Evolutionary conservation across 1,284 basidiomycete genomes (phyloP).

Genomic region (Cutaneotrichosporon mucoides): DNA sequence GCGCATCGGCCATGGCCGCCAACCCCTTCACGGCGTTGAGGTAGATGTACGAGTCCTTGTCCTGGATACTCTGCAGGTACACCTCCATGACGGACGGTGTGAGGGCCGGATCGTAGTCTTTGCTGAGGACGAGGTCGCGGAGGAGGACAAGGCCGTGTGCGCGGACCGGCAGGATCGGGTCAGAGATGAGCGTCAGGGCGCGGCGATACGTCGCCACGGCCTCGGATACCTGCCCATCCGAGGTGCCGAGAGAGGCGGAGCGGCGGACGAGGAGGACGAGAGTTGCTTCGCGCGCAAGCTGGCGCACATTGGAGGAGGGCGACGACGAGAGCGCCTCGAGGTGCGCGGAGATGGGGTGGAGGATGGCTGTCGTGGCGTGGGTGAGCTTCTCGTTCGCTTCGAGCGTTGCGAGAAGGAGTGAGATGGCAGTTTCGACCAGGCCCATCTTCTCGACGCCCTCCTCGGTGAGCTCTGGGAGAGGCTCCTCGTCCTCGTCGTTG

Average conservation of each 20-base stretch:
- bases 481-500: constrained; percentile 19
- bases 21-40: constrained; percentile 89
- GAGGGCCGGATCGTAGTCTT: constrained; percentile 54
- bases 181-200: constrained; percentile 80
- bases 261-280: constrained; percentile 34
- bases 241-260: constrained; percentile 11
- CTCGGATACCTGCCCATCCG: constrained; percentile 29
- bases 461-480: constrained; percentile 19
- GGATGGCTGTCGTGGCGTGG: constrained; percentile 57
- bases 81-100: constrained; percentile 80
- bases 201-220: constrained; percentile 72
- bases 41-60: constrained; percentile 93
- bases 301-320: constrained; percentile 54
- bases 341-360: constrained; percentile 66
- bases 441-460: constrained; percentile 47
- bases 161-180: constrained; percentile 87
- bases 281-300: constrained; percentile 62
- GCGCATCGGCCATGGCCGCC: constrained; percentile 68
- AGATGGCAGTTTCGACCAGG: constrained; percentile 68
- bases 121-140: constrained; percentile 63
- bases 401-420: constrained; percentile 70
- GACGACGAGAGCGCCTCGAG: constrained; percentile 57
- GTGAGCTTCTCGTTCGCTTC: constrained; percentile 77
- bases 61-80: constrained; percentile 78
- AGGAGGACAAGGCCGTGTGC: constrained; percentile 84